Evolutionary conservation across 1,284 basidiomycete genomes (phyloP).

Genomic region (Agaricales sp.): DNA sequence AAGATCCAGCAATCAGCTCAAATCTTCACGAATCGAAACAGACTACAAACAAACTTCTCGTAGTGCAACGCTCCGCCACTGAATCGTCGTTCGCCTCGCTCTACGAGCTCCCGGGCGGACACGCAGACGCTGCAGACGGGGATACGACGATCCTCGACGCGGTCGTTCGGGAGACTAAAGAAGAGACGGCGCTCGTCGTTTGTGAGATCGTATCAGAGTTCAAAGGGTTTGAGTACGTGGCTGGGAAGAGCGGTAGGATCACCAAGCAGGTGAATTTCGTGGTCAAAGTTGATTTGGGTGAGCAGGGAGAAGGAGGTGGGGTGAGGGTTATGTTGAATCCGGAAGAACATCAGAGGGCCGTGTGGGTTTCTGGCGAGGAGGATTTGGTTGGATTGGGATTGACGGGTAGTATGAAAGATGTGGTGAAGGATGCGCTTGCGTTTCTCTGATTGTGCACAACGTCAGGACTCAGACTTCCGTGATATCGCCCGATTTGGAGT

Average conservation of each 20-base stretch:
- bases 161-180: neutral
- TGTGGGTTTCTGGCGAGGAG: neutral
- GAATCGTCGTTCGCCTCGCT: neutral
- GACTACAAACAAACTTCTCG: neutral
- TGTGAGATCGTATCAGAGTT: neutral
- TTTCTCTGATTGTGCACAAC: too few species aligned
- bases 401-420: neutral
- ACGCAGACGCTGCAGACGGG: neutral
- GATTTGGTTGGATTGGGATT: neutral
- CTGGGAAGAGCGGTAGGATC: neutral
- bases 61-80: neutral
- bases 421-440: neutral
- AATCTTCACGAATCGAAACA: too few species aligned
- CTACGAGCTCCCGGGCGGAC: neutral
- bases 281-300: neutral
- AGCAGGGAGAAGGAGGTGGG: neutral
- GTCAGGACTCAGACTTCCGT: too few species aligned
- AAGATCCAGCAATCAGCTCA: neutral
- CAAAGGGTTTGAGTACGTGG: neutral
- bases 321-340: neutral
- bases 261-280: neutral
- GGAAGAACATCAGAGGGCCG: neutral
- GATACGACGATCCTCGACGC: neutral
- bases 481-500: too few species aligned
- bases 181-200: neutral